Conservation (phyloP, 1,139 yeast species). For the Yamadazyma songkhlaensis region DNA sequence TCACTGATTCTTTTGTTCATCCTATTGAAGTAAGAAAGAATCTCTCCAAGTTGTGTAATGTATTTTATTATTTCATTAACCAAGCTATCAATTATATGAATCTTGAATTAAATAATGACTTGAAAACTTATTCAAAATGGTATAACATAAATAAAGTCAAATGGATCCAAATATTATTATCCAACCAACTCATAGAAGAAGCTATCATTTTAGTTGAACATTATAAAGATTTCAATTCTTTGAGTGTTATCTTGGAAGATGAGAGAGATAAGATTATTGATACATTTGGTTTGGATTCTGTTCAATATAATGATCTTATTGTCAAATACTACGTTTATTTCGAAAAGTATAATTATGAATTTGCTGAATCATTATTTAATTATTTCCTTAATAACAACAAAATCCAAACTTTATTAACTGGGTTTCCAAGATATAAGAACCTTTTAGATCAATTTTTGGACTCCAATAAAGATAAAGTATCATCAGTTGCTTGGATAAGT, state of each 20-base stretch:
- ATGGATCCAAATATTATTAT: slow-evolving; percentile 58
- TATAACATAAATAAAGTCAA: slow-evolving; percentile 26
- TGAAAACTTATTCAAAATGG: slow-evolving; percentile 31
- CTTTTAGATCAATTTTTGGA: slow-evolving; percentile 54
- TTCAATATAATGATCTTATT: slow-evolving; percentile 14
- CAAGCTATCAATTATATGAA: slow-evolving; percentile 39
- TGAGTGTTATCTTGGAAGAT: slow-evolving; percentile 61
- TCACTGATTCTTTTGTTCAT: slow-evolving; percentile 14
- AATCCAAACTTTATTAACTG: slow-evolving; percentile 52
- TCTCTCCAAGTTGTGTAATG: slow-evolving; percentile 25
- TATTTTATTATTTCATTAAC: slow-evolving; percentile 36
- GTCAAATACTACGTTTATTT: slow-evolving; percentile 52
- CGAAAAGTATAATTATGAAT: slow-evolving; percentile 60
- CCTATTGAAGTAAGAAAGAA: slow-evolving; percentile 11
- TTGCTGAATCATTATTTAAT: slow-evolving; percentile 65
- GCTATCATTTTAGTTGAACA: slow-evolving; percentile 67
- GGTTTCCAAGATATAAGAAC: slow-evolving; percentile 52
- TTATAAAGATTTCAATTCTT: slow-evolving; percentile 61
- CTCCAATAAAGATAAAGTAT: slow-evolving; percentile 45
- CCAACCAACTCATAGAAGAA: slow-evolving; percentile 44
- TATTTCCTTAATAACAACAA: slow-evolving; percentile 56
- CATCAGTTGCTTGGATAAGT: slow-evolving; percentile 72
- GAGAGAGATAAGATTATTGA: slow-evolving; percentile 39
- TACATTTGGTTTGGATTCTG: slow-evolving; percentile 18
- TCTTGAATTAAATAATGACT: slow-evolving; percentile 18